Conservation (phyloP, 768 basidiomycete genomes). For the Melanogaster broomeanus region DNA sequence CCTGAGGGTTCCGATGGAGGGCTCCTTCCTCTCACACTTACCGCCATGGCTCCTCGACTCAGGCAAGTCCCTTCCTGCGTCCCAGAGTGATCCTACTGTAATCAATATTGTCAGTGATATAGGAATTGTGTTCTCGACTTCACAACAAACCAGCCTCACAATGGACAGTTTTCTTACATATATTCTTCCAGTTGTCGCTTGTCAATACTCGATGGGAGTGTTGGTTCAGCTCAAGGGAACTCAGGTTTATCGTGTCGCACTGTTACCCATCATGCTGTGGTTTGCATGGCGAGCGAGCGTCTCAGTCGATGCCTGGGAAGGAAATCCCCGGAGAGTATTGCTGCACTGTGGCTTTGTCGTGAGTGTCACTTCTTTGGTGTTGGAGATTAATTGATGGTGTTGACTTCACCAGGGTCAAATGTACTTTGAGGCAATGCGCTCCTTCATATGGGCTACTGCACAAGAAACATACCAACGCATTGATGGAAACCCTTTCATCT, state of each 20-base stretch:
- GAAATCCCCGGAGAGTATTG: constrained; percentile 7
- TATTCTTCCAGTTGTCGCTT: constrained; percentile 44
- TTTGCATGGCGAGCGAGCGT: constrained; percentile 42
- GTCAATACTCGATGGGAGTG: constrained; percentile 53
- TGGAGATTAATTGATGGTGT: background rate
- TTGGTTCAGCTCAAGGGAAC: constrained; percentile 50
- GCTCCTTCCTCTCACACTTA: background rate
- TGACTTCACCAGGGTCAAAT: no score
- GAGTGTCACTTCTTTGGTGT: no score
- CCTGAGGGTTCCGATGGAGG: no score
- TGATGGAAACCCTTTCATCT: no score
- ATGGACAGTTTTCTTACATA: constrained; percentile 30
- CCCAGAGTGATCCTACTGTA: no score
- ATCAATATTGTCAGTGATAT: background rate
- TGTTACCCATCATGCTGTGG: constrained; percentile 50
- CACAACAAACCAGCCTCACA: constrained; percentile 10
- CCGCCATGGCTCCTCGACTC: background rate
- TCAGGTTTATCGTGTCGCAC: constrained; percentile 42
- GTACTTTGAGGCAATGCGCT: no score
- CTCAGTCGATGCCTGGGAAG: constrained; percentile 23
- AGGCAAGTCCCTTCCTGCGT: background rate
- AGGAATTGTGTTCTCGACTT: constrained; percentile 2
- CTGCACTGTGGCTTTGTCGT: no score
- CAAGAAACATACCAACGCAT: no score
- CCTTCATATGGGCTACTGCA: no score